Percentiles rank a stretch among this genome's conserved stretches.
These are phyloP conservation scores for Backusella tarrabulga DNA, from an alignment of 192 early-diverging fungal species.

Conservation along the genomic window DNA sequence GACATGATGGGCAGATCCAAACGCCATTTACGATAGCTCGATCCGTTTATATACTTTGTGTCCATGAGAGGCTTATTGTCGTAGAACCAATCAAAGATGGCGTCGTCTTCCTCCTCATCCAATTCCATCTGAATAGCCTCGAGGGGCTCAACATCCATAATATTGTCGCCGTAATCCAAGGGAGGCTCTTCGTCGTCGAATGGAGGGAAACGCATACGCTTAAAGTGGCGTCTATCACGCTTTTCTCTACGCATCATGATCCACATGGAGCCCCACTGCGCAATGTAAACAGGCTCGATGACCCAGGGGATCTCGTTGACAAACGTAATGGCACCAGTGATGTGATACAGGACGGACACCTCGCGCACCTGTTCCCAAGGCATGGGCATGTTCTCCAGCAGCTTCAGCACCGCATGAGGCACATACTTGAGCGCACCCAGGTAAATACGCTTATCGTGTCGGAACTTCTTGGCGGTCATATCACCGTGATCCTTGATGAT, in stretches of 20 bases:
- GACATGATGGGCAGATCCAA: constrained; percentile 94
- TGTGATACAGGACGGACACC: constrained; percentile 95
- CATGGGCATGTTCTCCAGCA: constrained; percentile 99
- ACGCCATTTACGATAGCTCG: constrained; percentile 87
- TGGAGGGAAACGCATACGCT: constrained; percentile 97
- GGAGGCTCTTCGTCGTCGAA: constrained; percentile 99
- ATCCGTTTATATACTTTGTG: constrained; percentile 82
- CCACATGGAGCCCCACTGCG: constrained; percentile 99
- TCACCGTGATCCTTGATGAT: constrained; percentile 99
- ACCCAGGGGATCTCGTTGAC: constrained; percentile 96
- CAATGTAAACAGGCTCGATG: constrained; percentile 95
- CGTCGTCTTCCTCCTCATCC: constrained; percentile 90
- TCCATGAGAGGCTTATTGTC: constrained; percentile 88
- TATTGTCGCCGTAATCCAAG: constrained; percentile 98
- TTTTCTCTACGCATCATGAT: constrained; percentile 99
- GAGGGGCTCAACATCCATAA: constrained; percentile 95
- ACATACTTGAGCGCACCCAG: constrained; percentile 98
- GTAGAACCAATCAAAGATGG: constrained; percentile 95
- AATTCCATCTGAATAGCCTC: constrained; percentile 99
- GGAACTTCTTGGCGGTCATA: constrained; percentile 96
- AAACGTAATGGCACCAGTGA: constrained; percentile 98
- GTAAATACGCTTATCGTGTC: constrained; percentile 97
- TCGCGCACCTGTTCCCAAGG: constrained; percentile 99
- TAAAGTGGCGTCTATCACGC: constrained; percentile 95
- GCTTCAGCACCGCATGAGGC: constrained; percentile 96